Evolutionary conservation across 2,329 filamentous ascomycete genomes (phyloP).

Genomic region (Xylariaceae sp.): DNA sequence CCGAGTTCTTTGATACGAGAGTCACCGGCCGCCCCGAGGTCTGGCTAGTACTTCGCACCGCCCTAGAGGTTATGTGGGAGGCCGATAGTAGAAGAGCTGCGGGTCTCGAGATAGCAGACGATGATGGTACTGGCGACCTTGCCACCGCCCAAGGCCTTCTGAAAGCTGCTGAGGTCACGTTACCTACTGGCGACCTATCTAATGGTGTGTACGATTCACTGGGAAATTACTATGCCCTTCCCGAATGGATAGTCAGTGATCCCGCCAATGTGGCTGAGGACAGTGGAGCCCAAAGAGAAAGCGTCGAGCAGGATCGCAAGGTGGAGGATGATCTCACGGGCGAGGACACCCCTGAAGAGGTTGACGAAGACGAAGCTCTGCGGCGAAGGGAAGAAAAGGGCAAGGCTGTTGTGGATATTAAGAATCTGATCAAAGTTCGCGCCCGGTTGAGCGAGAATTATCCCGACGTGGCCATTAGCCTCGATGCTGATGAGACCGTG

Average conservation of each 20-base stretch:
- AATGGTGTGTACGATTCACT: constrained; percentile 75
- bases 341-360: constrained; percentile 38
- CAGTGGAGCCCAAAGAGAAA: constrained; percentile 30
- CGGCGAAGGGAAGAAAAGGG: constrained; percentile 64
- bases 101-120: constrained; percentile 34
- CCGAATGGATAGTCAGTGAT: constrained; percentile 72
- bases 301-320: constrained; percentile 32
- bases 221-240: constrained; percentile 73
- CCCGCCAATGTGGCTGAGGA: constrained; percentile 61
- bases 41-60: constrained; percentile 77
- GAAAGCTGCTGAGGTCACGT: constrained; percentile 76
- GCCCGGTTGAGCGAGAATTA: constrained; percentile 72
- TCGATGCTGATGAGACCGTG: constrained; percentile 69
- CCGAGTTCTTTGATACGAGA: constrained; percentile 89
- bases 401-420: constrained; percentile 60
- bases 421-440: constrained; percentile 62
- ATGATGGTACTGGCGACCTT: constrained; percentile 50
- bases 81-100: constrained; percentile 45
- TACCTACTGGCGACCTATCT: constrained; percentile 75
- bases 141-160: constrained; percentile 81
- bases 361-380: constrained; percentile 46
- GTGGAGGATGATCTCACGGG: constrained; percentile 38
- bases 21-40: constrained; percentile 79
- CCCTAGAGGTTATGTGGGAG: constrained; percentile 71
- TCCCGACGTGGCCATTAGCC: constrained; percentile 65